These are phyloP conservation scores for Kwoniella shandongensis DNA, from an alignment of 768 basidiomycete genomes.

Conservation along the genomic window DNA sequence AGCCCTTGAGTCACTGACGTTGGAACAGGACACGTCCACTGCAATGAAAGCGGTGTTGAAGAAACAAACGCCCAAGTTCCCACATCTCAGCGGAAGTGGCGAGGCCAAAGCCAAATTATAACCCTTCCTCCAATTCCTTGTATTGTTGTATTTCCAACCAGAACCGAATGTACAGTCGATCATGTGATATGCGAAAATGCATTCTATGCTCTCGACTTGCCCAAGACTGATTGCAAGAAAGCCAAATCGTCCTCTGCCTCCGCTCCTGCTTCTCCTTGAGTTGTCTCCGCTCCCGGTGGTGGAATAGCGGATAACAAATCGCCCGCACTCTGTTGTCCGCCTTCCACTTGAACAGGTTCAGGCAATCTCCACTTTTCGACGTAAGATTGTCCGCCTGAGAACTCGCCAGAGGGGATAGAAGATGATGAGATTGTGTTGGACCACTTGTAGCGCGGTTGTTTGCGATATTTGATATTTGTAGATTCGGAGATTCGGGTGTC, in stretches of 20 bases:
- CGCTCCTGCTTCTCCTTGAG: slow-evolving; percentile 1
- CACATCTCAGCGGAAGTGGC: slow-evolving; percentile 16
- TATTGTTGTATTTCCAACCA: neutral
- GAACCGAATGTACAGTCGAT: neutral
- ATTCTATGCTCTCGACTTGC: slow-evolving; percentile 14
- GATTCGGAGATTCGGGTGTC: slow-evolving; percentile 11
- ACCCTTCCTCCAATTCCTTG: neutral
- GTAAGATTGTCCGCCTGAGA: slow-evolving; percentile 30
- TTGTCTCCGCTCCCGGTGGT: neutral
- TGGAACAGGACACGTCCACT: slow-evolving; percentile 25
- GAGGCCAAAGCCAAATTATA: slow-evolving; percentile 13
- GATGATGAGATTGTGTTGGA: slow-evolving; percentile 15
- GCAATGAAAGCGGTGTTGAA: slow-evolving; percentile 43
- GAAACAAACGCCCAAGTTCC: slow-evolving; percentile 29
- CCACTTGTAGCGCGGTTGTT: slow-evolving; percentile 27
- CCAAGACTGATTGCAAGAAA: slow-evolving; percentile 15
- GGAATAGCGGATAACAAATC: slow-evolving; percentile 10
- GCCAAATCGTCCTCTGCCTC: slow-evolving; percentile 17
- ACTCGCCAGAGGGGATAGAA: slow-evolving; percentile 12
- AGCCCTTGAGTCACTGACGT: neutral
- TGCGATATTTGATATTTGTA: slow-evolving; percentile 12
- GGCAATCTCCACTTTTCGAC: slow-evolving; percentile 37
- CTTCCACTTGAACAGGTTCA: slow-evolving; percentile 14
- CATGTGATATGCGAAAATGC: too few relatives aligned
- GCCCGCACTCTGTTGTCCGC: neutral